Evolutionary conservation across 306 rosid genomes (phyloP).

Genomic region (Psophocarpus tetragonolobus): DNA sequence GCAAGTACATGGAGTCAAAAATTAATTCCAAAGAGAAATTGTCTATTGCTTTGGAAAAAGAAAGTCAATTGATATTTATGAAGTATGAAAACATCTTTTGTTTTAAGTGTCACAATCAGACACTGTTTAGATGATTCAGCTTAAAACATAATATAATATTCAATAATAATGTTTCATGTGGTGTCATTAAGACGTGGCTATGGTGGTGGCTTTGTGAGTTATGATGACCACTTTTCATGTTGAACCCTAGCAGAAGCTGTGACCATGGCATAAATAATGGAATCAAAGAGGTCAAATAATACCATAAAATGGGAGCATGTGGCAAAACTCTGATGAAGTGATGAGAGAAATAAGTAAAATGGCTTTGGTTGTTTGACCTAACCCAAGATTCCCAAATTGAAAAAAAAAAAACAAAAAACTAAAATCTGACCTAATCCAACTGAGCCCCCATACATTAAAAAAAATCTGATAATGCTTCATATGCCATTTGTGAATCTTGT

Average conservation of each 20-base stretch:
- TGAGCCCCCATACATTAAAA: neutral
- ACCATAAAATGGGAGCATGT: neutral
- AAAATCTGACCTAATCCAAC: neutral
- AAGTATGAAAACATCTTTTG: neutral
- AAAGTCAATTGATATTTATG: neutral
- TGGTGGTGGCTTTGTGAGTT: neutral
- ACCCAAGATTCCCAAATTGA: neutral
- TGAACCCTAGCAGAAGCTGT: neutral
- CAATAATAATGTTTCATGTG: neutral
- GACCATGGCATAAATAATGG: neutral
- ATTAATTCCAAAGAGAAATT: neutral
- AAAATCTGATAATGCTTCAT: neutral
- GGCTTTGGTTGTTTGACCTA: neutral
- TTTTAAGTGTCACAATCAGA: neutral
- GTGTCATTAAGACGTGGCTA: neutral
- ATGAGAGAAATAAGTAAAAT: neutral
- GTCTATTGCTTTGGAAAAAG: neutral
- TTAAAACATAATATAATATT: neutral
- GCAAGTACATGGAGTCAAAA: neutral
- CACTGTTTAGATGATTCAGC: neutral
- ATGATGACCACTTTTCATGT: neutral
- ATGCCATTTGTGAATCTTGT: neutral
- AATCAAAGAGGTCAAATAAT: neutral
- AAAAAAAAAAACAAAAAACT: neutral
- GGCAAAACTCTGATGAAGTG: neutral